Conservation (phyloP, 352 stramenopile species). For the Phytophthora pinifolia region DNA sequence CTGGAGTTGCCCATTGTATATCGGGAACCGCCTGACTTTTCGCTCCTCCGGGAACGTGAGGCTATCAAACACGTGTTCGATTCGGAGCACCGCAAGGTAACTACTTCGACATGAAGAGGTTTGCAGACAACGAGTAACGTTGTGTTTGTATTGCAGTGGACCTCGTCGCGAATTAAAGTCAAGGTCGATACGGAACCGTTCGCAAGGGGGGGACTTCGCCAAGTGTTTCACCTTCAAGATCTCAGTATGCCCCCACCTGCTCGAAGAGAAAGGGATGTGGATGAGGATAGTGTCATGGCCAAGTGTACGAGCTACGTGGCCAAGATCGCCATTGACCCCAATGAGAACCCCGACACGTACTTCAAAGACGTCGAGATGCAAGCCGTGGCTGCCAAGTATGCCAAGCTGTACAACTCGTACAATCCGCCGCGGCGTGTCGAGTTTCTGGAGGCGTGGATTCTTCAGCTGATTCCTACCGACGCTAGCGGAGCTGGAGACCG, state of each 20-base stretch:
- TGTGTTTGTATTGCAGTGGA: constrained; percentile 42
- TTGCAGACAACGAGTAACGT: not conserved
- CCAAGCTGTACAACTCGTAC: constrained; percentile 81
- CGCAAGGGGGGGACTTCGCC: constrained; percentile 54
- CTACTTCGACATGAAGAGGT: not conserved
- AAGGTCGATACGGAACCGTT: constrained; percentile 74
- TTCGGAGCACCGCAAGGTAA: constrained; percentile 61
- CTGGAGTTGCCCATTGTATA: constrained; percentile 60
- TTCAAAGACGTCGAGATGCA: constrained; percentile 89
- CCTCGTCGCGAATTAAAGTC: constrained; percentile 65
- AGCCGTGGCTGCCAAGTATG: constrained; percentile 77
- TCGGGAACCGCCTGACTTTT: constrained; percentile 65
- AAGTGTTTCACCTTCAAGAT: constrained; percentile 77
- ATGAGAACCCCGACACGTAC: constrained; percentile 83
- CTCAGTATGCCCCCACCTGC: constrained; percentile 37
- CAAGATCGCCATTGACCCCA: constrained; percentile 78
- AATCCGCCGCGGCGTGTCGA: constrained; percentile 74
- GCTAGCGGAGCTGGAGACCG: constrained; percentile 25
- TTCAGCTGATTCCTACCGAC: constrained; percentile 56
- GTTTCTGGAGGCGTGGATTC: constrained; percentile 75
- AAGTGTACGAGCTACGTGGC: constrained; percentile 62
- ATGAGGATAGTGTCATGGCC: constrained; percentile 29
- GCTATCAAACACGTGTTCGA: constrained; percentile 85
- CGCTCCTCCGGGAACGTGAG: constrained; percentile 53
- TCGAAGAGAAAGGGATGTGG: constrained; percentile 7